Evolutionary conservation across 2,329 filamentous ascomycete species (phyloP).

Genomic region (Trichoderma simmonsii): DNA sequence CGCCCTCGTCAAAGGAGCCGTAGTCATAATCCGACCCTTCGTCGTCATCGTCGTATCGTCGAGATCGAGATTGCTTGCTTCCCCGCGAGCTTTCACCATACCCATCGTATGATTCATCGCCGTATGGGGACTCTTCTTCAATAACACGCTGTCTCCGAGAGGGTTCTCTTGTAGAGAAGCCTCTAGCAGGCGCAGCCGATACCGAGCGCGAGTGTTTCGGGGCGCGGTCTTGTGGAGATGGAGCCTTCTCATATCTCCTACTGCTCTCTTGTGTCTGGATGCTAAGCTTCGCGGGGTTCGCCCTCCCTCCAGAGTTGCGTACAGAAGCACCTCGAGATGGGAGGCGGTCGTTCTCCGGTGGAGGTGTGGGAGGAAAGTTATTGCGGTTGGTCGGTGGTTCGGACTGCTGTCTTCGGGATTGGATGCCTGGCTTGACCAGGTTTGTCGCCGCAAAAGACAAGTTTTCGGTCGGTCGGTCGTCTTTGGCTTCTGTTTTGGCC

Average conservation of each 20-base stretch:
- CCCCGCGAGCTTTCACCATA: constrained; percentile 43
- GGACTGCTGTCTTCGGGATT: constrained; percentile 78
- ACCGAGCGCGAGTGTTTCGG: constrained; percentile 45
- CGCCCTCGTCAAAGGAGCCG: constrained; percentile 67
- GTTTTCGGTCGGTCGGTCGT: constrained; percentile 78
- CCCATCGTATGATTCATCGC: constrained; percentile 68
- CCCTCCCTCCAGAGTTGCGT: constrained; percentile 55
- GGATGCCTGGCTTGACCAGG: constrained; percentile 80
- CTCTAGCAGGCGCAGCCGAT: constrained; percentile 38
- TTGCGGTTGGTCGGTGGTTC: constrained; percentile 76
- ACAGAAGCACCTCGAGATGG: constrained; percentile 59
- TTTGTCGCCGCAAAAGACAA: constrained; percentile 92
- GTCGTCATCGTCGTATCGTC: constrained; percentile 70
- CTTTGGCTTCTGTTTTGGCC: constrained; percentile 57
- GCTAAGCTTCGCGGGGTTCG: constrained; percentile 60
- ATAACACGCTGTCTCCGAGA: constrained; percentile 31
- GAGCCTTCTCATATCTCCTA: constrained; percentile 50
- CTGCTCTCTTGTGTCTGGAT: constrained; percentile 55
- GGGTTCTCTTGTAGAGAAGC: constrained; percentile 39
- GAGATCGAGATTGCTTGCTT: constrained; percentile 37
- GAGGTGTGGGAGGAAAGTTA: constrained; percentile 96
- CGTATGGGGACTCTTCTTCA: constrained; percentile 59
- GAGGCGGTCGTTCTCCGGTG: constrained; percentile 76
- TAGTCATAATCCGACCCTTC: constrained; percentile 73
- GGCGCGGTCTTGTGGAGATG: constrained; percentile 20